A percentile compares a stretch with the other conserved stretches of the same genome.
Conservation (phyloP, 768 basidiomycete genomes). For the Polyporus arcularius region DNA sequence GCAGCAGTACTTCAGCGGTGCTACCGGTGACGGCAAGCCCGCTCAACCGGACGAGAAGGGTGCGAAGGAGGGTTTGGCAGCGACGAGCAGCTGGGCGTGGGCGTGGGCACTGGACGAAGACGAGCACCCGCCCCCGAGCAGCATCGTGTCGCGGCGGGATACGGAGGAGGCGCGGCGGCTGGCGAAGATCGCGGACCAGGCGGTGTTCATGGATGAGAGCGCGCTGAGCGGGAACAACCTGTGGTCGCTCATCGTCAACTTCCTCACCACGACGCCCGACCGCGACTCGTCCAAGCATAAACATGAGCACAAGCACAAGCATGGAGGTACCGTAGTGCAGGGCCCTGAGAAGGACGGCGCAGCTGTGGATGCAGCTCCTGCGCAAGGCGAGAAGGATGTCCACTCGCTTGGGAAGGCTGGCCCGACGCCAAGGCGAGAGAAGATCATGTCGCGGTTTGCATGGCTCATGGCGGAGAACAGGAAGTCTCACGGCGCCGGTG, state of each 20-base stretch:
- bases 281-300: conserved; percentile 25
- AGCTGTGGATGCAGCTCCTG: neutral
- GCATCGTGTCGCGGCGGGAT: conserved; percentile 88
- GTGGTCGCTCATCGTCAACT: conserved; percentile 68
- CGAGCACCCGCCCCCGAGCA: conserved; percentile 88
- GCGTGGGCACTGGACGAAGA: conserved; percentile 81
- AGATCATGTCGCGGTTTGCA: conserved; percentile 22
- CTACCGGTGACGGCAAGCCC: conserved; percentile 26
- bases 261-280: conserved; percentile 57
- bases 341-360: neutral
- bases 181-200: conserved; percentile 72
- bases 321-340: neutral
- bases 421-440: conserved; percentile 13
- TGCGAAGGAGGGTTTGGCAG: conserved; percentile 33
- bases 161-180: conserved; percentile 76
- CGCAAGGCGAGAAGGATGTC: neutral
- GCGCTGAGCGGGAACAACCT: conserved; percentile 68
- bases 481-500: conserved; percentile 6
- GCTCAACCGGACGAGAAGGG: conserved; percentile 11
- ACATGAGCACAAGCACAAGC: conserved; percentile 4
- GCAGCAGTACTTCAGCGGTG: conserved; percentile 33
- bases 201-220: conserved; percentile 57
- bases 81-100: conserved; percentile 70
- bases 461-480: conserved; percentile 21
- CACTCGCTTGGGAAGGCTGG: neutral